Evolutionary conservation across 371 early-diverging fungal species (phyloP).

Genomic region (Furculomyces boomerangus): DNA sequence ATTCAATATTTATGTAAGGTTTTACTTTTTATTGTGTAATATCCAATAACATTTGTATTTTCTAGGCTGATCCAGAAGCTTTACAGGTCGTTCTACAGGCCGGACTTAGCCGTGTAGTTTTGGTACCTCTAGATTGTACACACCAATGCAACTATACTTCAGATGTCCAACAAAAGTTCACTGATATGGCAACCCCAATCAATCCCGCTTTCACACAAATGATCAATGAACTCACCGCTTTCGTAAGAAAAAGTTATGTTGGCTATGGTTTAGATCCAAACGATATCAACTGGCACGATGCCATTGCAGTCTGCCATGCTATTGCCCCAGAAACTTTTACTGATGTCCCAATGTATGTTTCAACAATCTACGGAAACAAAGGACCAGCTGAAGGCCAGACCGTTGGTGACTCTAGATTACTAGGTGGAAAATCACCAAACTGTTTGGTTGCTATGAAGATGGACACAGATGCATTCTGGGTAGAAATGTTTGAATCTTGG

Average conservation of each 20-base stretch:
- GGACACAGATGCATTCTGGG: neutral
- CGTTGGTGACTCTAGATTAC: neutral
- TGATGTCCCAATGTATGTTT: neutral
- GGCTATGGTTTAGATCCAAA: neutral
- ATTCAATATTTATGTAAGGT: constrained; percentile 16
- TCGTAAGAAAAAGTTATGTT: constrained; percentile 11
- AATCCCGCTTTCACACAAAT: constrained; percentile 10
- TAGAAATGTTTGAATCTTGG: neutral
- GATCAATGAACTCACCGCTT: constrained; percentile 10
- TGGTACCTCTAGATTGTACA: constrained; percentile 24
- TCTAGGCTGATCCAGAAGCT: constrained; percentile 19
- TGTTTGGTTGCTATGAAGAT: neutral
- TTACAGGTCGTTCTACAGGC: constrained; percentile 18
- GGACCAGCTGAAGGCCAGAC: neutral
- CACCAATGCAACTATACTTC: constrained; percentile 8
- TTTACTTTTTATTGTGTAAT: neutral
- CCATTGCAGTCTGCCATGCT: neutral
- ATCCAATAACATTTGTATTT: neutral
- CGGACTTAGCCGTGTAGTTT: constrained; percentile 6
- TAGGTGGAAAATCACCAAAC: neutral
- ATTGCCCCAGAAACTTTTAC: neutral
- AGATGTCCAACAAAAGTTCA: constrained; percentile 8
- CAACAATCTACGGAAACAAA: neutral
- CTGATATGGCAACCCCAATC: neutral
- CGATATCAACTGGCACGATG: neutral